A percentile compares a stretch with the other conserved stretches of the same genome.
Evolutionary conservation across 306 rosid species (phyloP).

Genomic region (Alnus glutinosa): DNA sequence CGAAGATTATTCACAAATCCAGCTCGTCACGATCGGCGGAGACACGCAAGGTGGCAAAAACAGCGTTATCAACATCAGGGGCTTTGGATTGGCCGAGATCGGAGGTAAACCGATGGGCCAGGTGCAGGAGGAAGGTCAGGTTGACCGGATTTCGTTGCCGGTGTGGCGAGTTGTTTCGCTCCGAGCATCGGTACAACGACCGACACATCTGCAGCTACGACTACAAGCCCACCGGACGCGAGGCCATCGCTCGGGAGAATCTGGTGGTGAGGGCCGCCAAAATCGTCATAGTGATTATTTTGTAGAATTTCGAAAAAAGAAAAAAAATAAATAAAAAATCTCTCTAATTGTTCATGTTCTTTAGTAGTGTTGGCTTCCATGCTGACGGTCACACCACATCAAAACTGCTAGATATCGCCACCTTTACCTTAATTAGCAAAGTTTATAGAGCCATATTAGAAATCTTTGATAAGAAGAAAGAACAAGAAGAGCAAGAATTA

Average conservation of each 20-base stretch:
- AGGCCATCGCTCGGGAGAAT: conserved; percentile 88
- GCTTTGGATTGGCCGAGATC: conserved; percentile 27
- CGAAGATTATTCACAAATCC: conserved; percentile 37
- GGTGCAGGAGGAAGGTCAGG: conserved; percentile 75
- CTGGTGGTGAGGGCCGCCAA: conserved; percentile 86
- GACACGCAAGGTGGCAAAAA: conserved; percentile 27
- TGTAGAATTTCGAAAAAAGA: conserved; percentile 22
- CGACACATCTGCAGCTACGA: conserved; percentile 91
- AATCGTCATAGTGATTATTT: conserved; percentile 67
- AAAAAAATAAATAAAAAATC: not conserved
- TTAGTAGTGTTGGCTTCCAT: too few species aligned
- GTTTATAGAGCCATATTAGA: too few species aligned
- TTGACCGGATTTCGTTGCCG: conserved; percentile 92
- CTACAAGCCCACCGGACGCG: conserved; percentile 83
- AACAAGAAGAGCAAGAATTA: too few species aligned
- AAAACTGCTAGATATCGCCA: too few species aligned
- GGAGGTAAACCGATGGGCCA: conserved; percentile 77
- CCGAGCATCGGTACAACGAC: conserved; percentile 89
- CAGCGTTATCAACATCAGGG: conserved; percentile 1
- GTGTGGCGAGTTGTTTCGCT: conserved; percentile 87
- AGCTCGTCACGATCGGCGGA: conserved; percentile 46
- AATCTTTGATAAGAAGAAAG: too few species aligned
- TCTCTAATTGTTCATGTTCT: conserved; percentile 35
- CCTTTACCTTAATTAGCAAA: too few species aligned
- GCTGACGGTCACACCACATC: too few species aligned